phyloP scores from a whole-genome alignment of 257 asterid species.

The Solanum lycopersicoides region DNA sequence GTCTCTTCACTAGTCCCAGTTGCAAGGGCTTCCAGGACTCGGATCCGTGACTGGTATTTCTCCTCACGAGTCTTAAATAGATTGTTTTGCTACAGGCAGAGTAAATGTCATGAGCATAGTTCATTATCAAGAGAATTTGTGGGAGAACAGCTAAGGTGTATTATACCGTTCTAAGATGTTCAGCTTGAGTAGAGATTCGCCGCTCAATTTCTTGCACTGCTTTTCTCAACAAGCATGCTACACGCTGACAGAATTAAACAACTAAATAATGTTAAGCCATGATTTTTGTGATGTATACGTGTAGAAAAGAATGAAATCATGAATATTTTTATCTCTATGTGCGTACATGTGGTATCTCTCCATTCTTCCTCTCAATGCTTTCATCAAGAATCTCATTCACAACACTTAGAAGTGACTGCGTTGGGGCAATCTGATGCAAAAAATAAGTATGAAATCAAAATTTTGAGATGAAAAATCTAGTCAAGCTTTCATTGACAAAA shows the following conservation, averaged over 20 bases:
- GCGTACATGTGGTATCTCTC: slow-evolving; percentile 86
- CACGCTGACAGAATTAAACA: slow-evolving; percentile 44
- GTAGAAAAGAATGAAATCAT: background rate
- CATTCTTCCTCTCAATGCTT: slow-evolving; percentile 70
- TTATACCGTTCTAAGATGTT: slow-evolving; percentile 67
- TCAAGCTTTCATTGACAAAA: background rate
- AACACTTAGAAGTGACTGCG: slow-evolving; percentile 79
- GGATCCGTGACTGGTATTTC: slow-evolving; percentile 84
- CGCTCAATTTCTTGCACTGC: slow-evolving; percentile 94
- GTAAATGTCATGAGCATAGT: background rate
- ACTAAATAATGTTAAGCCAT: background rate
- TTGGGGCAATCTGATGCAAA: slow-evolving; percentile 76
- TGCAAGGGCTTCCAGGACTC: slow-evolving; percentile 93
- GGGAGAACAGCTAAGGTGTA: background rate
- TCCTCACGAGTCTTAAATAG: slow-evolving; percentile 85
- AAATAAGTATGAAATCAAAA: background rate
- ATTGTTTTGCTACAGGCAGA: slow-evolving; percentile 64
- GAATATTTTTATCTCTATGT: background rate
- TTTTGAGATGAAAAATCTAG: background rate
- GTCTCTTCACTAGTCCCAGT: slow-evolving; percentile 70
- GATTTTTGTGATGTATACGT: background rate
- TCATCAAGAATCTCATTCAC: slow-evolving; percentile 82
- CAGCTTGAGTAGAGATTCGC: slow-evolving; percentile 84
- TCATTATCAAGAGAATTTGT: background rate
- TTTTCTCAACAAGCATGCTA: slow-evolving; percentile 76